Conservation (phyloP, 208 protist species). For the Endotrypanum monterogeii region DNA sequence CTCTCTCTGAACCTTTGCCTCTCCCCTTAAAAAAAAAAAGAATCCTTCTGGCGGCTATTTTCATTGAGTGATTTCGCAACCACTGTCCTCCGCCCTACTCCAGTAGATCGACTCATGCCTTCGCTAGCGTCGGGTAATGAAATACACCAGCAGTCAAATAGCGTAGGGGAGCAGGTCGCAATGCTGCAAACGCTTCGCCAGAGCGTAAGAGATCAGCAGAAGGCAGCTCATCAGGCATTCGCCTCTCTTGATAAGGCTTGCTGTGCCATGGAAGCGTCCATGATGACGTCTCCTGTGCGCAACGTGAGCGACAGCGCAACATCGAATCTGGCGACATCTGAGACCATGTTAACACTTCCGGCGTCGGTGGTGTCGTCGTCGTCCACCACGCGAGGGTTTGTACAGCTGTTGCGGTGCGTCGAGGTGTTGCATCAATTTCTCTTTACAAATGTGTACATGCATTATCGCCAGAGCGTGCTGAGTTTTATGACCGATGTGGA, state of each 20-base stretch:
- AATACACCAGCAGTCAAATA: neutral
- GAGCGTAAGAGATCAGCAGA: slow-evolving; percentile 19
- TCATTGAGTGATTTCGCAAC: too few species aligned
- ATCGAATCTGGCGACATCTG: too few species aligned
- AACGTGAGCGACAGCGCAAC: neutral
- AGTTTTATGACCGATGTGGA: slow-evolving; percentile 20
- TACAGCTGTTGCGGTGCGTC: slow-evolving; percentile 20
- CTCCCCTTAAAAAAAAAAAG: too few species aligned
- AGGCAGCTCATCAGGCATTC: slow-evolving; percentile 25
- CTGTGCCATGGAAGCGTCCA: slow-evolving; percentile 6
- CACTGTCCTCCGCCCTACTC: too few species aligned
- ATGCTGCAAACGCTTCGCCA: slow-evolving; percentile 23
- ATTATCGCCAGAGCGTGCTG: slow-evolving; percentile 30
- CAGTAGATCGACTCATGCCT: neutral
- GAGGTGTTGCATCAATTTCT: slow-evolving; percentile 32
- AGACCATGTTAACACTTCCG: neutral
- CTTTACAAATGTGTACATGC: slow-evolving; percentile 31
- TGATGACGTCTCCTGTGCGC: neutral
- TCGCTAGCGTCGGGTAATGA: neutral
- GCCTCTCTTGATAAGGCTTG: slow-evolving; percentile 19
- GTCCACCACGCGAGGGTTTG: neutral
- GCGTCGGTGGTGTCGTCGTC: too few species aligned
- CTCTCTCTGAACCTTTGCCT: too few species aligned
- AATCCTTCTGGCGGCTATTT: too few species aligned
- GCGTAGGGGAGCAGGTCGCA: neutral